Evolutionary conservation across 2,329 filamentous ascomycete species (phyloP).

Genomic region (Cladosporium sp.): DNA sequence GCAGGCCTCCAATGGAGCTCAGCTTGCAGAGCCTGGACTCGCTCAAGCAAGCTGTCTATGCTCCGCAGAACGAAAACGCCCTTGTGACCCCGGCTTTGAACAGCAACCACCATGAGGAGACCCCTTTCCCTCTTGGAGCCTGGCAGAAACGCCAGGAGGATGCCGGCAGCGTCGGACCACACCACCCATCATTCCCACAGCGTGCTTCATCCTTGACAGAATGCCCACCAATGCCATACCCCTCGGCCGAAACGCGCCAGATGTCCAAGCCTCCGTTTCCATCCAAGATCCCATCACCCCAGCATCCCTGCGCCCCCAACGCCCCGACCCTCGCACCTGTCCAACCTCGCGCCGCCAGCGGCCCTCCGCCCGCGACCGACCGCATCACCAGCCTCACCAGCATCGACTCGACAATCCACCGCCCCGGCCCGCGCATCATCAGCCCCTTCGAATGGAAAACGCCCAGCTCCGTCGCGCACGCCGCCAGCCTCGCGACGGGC

Average conservation of each 20-base stretch:
- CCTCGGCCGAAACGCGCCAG: neutral
- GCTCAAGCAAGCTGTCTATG: conserved; percentile 28
- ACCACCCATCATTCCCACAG: conserved; percentile 20
- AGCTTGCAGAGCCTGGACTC: conserved; percentile 21
- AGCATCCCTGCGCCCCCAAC: neutral
- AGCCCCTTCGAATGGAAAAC: conserved; percentile 30
- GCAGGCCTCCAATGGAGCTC: conserved; percentile 20
- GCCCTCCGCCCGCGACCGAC: conserved; percentile 11
- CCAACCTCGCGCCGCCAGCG: conserved; percentile 8
- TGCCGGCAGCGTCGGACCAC: conserved; percentile 1
- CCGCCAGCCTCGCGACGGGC: conserved; percentile 26
- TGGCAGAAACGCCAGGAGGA: conserved; percentile 25
- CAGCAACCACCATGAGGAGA: conserved; percentile 22
- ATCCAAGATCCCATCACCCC: too few species aligned
- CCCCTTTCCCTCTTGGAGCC: conserved; percentile 23
- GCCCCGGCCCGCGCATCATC: conserved; percentile 24
- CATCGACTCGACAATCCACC: conserved; percentile 23
- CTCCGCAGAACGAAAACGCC: conserved; percentile 29
- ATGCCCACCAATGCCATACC: conserved; percentile 7
- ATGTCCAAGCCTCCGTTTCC: too few species aligned
- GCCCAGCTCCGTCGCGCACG: conserved; percentile 25
- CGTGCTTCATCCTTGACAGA: conserved; percentile 17
- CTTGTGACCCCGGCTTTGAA: conserved; percentile 25
- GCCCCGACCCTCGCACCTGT: neutral
- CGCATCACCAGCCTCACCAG: conserved; percentile 24